Percentiles rank a stretch among this genome's conserved stretches.
Conservation (phyloP, 2,329 filamentous ascomycete species). For the Phialocephala subalpina region DNA sequence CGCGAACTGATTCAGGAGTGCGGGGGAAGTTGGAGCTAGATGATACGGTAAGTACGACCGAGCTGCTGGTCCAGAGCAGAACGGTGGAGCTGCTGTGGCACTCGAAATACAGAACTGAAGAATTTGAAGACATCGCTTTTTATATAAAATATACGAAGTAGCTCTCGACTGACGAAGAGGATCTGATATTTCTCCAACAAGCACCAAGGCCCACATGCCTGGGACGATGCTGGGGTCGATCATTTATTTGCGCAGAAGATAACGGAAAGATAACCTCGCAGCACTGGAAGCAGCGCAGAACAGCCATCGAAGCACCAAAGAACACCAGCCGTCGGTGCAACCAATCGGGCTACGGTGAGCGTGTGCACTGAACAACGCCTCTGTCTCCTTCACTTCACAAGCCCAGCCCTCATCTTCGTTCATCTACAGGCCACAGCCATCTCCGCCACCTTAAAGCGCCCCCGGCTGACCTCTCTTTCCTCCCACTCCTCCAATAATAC, state of each 20-base stretch:
- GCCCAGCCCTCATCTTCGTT: neutral
- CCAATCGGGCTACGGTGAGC: slow-evolving; percentile 7
- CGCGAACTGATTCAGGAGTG: neutral
- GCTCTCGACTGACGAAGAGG: neutral
- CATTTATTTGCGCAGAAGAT: slow-evolving; percentile 16
- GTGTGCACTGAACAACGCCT: neutral
- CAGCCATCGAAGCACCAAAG: slow-evolving; percentile 17
- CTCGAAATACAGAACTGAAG: neutral
- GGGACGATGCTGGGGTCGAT: slow-evolving; percentile 10
- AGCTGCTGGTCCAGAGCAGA: neutral
- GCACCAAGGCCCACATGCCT: neutral
- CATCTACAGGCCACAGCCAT: neutral
- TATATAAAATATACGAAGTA: too few species aligned
- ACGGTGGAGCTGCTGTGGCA: neutral
- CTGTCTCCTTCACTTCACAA: neutral
- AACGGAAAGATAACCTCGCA: slow-evolving; percentile 14
- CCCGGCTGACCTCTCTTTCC: slow-evolving; percentile 9
- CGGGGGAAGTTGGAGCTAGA: slow-evolving; percentile 10
- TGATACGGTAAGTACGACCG: neutral
- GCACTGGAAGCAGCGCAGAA: slow-evolving; percentile 4
- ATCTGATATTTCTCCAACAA: neutral
- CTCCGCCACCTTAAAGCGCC: slow-evolving; percentile 7
- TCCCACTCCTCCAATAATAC: slow-evolving; percentile 21
- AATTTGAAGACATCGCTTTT: neutral
- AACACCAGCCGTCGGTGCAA: neutral